Base-by-base conservation (phyloP, 768 basidiomycete species). In the Gloeophyllum trabeum region DNA sequence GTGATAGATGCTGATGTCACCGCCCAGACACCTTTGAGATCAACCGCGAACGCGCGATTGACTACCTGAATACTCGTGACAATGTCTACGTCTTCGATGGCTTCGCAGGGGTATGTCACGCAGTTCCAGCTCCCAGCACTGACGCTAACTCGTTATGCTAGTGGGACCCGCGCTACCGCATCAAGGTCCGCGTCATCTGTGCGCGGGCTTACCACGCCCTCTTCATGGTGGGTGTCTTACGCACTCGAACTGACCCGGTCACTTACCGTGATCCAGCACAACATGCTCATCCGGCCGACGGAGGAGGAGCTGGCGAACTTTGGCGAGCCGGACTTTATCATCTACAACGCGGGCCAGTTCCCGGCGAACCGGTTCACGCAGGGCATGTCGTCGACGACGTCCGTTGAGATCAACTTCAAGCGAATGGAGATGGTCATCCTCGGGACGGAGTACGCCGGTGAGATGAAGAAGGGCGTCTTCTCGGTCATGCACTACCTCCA, bases 381-480 rank as follows among this genome's bases (percentile, higher is more conserved):
- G 71, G 96, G 96, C 64, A 98, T 98, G 96, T 94, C 90, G 47
- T 96, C 92, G 6, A 89, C 92, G 23, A 98, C 96, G 4, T 96
- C 93, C 2, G 94, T 99, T 39, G 94, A 97, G 67, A 90, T 99
- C 72, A 99, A 99, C 77, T 98, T 99, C 68, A 96, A 96, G 73
- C 88, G 96, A 30, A 96, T 92, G 91, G 96, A 99, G 65, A 99
- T 99, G 96, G 94, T 99, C 55, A 98, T 99, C 57, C 88, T 99
- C 53, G 94, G 88, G 43, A 94, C 91, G 21, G 92, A 97, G 60
- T 97, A 97, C 57, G 92, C 92, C 23, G 92, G 92, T 40, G 92
- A 99, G 71, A 99, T 99, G 96, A 99, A 99, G 71, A 99, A 99
- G 79, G 96, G 96, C 57, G 89, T 99, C 61, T 99, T 99, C 71